Evolutionary conservation across 1,139 yeast species (phyloP), one percentile per base, ranked within the genome.

Genomic region (Zygosaccharomyces sapae): DNA sequence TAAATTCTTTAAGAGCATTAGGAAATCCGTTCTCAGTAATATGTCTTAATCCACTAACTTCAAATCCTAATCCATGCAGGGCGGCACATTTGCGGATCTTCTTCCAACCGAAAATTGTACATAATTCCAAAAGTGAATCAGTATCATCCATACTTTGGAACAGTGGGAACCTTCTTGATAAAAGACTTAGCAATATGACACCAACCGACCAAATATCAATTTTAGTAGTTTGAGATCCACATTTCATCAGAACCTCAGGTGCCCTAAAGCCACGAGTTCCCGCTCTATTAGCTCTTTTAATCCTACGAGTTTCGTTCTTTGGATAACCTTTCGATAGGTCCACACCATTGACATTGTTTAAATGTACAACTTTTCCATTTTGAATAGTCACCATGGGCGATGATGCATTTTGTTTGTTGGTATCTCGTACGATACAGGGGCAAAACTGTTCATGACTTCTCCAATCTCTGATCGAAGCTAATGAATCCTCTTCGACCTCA

Each of bases 181-280:
- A 65, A 46, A 89, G 71, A 40, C 95, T 83, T 49, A 89, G 70
- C 24, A 89, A 77, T 55, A 88, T 85, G 3, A 89, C 87, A 2
- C 97, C 97, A 0, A 90, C 95, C 2, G 96, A 83, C 97, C 97
- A 89, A 12, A 87, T 78, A 66, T 89, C 97, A 36, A 89, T 79
- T 62, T 83, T 83, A 1, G 87, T 79, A 5, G 84, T 75, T 68
- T 90, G 97, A 50, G 86, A 82, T 1, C 87, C 80, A 66, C 97
- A 89, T 65, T 88, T 88, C 67, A 89, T 77, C 49, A 90, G 70
- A 2, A 89, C 97, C 64, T 89, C 97, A 0, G 97, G 97, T 0
- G 97, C 96, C 55, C 97, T 75, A 63, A 89, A 89, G 0, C 97
- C 97, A 58, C 98, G 76, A 0, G 99, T 94, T 2, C 99, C 99